These are phyloP conservation scores for Nevesoporus exiguus DNA, from an alignment of 768 basidiomycete species.

Conservation along the genomic window DNA sequence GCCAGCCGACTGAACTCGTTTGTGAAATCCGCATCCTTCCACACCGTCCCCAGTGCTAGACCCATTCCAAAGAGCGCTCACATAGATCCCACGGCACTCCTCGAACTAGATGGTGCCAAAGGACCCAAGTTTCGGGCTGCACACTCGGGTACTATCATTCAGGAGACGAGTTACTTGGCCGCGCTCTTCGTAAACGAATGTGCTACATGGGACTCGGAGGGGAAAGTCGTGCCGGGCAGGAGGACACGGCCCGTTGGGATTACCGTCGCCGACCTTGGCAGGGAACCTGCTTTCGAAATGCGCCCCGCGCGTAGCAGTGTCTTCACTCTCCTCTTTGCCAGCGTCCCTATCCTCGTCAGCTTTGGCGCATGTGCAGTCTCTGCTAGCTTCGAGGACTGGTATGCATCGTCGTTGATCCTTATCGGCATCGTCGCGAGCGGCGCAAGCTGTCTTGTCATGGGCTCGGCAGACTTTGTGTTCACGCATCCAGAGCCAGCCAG, in stretches of 20 bases:
- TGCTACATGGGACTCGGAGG: too few relatives aligned
- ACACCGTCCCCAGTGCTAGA: neutral
- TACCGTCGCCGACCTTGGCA: slow-evolving; percentile 10
- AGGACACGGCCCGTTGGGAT: slow-evolving; percentile 8
- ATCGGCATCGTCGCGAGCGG: too few relatives aligned
- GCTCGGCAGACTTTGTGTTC: slow-evolving; percentile 24
- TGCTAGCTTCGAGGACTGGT: slow-evolving; percentile 15
- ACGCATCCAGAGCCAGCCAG: slow-evolving; percentile 26
- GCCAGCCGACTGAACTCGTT: slow-evolving; percentile 22
- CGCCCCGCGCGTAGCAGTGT: neutral
- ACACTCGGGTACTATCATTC: slow-evolving; percentile 51
- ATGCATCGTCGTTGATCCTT: too few relatives aligned
- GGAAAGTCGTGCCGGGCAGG: slow-evolving; percentile 9
- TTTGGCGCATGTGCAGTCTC: slow-evolving; percentile 19
- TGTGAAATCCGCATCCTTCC: slow-evolving; percentile 9
- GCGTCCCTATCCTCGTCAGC: slow-evolving; percentile 22
- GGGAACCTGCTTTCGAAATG: slow-evolving; percentile 9
- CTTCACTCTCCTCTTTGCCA: slow-evolving; percentile 10
- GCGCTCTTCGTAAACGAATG: too few relatives aligned
- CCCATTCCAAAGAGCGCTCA: slow-evolving; percentile 12
- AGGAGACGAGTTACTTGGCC: slow-evolving; percentile 50
- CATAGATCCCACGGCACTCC: slow-evolving; percentile 16
- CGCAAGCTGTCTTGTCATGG: slow-evolving; percentile 26
- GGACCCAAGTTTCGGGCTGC: slow-evolving; percentile 65
- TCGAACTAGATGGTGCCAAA: slow-evolving; percentile 11